Base-by-base conservation (phyloP, 1,284 basidiomycete genomes). In the Puccinia triticina region DNA sequence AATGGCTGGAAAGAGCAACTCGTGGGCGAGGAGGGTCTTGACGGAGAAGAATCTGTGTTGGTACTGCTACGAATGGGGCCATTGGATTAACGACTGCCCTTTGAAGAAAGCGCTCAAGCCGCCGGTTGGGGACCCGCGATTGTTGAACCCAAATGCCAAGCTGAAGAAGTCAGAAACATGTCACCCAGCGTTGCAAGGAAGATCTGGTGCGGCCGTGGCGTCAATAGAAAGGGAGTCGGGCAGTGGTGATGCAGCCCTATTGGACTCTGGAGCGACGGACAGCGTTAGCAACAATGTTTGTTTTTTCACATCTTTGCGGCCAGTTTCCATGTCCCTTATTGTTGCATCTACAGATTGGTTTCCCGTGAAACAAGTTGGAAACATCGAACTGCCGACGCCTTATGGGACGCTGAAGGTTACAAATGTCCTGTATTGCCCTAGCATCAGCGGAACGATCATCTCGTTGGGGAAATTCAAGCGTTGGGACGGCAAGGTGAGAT, bases 261-360 rank as follows among this genome's bases (percentile, higher is more conserved):
- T 61, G 1, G 75, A 77, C 29, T 61, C 57, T 8, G 75, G 75
- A 3, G 57, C 75, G 0, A 64, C 75, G 10, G 55, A 77, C 34
- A 32, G 57, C 40, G 74, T 76, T 21, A 57, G 53, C 8, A 46
- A 46, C 26, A 37, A 76, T 55, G 53, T 77, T 29, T 23, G 57
- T 66, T 16, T 46, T 0, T 48, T 77, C 23, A 37, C 34, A 21
- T 32, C 40, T 23, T 21, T 66, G 18, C 37, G 11, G 12, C 2
- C 10, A n/a, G 11, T 34, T 21, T 48, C 23, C 43, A n/a, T 34
- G n/a, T 34, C 23, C 7, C 67, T 71, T 34, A 46, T 29, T 50
- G 2, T 71, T 71, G 67, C 67, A n/a, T 71, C 67, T 23, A 50
- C 67, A 71, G 48, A 46, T 43, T 26, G 48, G 37, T 50, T 46